Percentiles rank a stretch among this genome's conserved stretches.
These are phyloP conservation scores for Fusarium penzigii DNA, from an alignment of 2,329 filamentous ascomycete genomes.

Conservation along the genomic window DNA sequence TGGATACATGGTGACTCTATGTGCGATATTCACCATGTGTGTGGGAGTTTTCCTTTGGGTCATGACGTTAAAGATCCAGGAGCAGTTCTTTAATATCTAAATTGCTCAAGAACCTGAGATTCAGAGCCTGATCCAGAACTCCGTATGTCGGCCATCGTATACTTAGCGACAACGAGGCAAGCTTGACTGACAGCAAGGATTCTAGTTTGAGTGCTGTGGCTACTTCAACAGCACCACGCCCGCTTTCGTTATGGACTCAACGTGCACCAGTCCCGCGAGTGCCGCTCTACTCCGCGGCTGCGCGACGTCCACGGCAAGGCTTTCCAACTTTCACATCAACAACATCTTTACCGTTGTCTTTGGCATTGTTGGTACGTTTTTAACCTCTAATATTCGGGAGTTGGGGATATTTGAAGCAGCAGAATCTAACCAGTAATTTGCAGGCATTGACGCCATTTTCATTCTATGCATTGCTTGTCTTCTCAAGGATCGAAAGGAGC, in stretches of 20 bases:
- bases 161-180: no score
- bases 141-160: slow-evolving; percentile 46
- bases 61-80: slow-evolving; percentile 67
- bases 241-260: slow-evolving; percentile 68
- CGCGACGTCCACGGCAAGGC: slow-evolving; percentile 66
- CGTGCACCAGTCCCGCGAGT: slow-evolving; percentile 69
- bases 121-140: slow-evolving; percentile 70
- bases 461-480: slow-evolving; percentile 73
- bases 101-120: slow-evolving; percentile 53
- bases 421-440: slow-evolving; percentile 1
- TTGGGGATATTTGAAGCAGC: no score
- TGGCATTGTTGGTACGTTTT: slow-evolving; percentile 66
- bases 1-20: slow-evolving; percentile 63
- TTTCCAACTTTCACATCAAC: slow-evolving; percentile 72
- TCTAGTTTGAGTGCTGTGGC: slow-evolving; percentile 77
- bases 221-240: slow-evolving; percentile 73
- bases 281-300: slow-evolving; percentile 73
- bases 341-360: slow-evolving; percentile 78
- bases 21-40: slow-evolving; percentile 63
- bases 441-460: slow-evolving; percentile 65
- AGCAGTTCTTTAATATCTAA: slow-evolving; percentile 64
- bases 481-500: slow-evolving; percentile 78
- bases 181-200: no score
- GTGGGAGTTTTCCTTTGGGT: slow-evolving; percentile 72
- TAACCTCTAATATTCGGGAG: neutral